A percentile compares a stretch with the other conserved stretches of the same genome.
Conservation (phyloP, 805 yeast species). For the Zygosaccharomyces gambellarensis region DNA sequence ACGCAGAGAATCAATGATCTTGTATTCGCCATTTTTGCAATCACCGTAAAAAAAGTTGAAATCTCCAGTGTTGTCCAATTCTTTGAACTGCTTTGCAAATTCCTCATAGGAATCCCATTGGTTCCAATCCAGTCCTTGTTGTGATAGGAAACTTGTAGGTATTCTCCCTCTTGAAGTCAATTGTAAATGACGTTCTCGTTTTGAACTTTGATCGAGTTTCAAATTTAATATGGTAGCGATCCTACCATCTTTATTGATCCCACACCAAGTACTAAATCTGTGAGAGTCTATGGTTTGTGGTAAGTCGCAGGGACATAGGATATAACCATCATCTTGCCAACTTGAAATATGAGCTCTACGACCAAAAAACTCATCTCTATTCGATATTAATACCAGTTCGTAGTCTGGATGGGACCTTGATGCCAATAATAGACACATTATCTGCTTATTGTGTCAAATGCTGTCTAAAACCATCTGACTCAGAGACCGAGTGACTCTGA, state of each 20-base stretch:
- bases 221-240: constrained; percentile 74
- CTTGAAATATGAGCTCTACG: constrained; percentile 66
- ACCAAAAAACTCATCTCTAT: constrained; percentile 79
- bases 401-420: constrained; percentile 67
- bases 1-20: constrained; percentile 28
- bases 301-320: constrained; percentile 69
- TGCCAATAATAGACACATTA: constrained; percentile 76
- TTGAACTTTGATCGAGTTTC: constrained; percentile 42
- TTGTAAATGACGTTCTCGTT: constrained; percentile 9
- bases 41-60: constrained; percentile 40
- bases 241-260: constrained; percentile 53
- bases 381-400: constrained; percentile 71
- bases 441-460: neutral
- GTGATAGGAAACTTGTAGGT: constrained; percentile 38
- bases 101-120: constrained; percentile 29
- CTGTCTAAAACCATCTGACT: neutral
- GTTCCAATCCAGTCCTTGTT: constrained; percentile 17
- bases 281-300: constrained; percentile 33
- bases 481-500: neutral
- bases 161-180: constrained; percentile 43
- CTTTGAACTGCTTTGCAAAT: constrained; percentile 20
- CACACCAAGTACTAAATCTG: constrained; percentile 86
- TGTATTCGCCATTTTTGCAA: constrained; percentile 19
- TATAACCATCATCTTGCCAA: constrained; percentile 29
- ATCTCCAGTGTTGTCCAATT: constrained; percentile 24